phyloP scores from a whole-genome alignment of 2,329 filamentous ascomycete species.

The Orbilia quercus region DNA sequence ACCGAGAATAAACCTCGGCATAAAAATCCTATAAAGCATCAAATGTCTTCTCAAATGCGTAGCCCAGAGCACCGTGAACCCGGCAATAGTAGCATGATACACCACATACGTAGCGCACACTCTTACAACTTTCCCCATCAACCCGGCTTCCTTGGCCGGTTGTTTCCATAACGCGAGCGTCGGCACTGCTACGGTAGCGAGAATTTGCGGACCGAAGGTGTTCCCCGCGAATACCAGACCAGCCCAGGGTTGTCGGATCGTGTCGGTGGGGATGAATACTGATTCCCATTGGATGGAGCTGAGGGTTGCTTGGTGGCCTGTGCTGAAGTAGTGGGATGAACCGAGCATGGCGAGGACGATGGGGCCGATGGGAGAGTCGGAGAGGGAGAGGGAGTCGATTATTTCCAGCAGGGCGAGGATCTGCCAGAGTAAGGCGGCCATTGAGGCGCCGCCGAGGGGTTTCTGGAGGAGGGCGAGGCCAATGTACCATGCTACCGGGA shows the following conservation, averaged over 20 bases:
- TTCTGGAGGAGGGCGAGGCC: slow-evolving; percentile 86
- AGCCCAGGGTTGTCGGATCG: slow-evolving; percentile 87
- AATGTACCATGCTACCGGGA: slow-evolving; percentile 81
- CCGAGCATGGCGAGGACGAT: slow-evolving; percentile 87
- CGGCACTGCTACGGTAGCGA: slow-evolving; percentile 82
- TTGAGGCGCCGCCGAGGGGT: slow-evolving; percentile 88
- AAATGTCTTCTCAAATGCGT: slow-evolving; percentile 87
- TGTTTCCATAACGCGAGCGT: slow-evolving; percentile 90
- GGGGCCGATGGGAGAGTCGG: slow-evolving; percentile 80
- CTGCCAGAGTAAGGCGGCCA: slow-evolving; percentile 87
- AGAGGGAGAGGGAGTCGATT: slow-evolving; percentile 71
- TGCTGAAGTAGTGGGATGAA: slow-evolving; percentile 96
- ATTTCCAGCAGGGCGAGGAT: slow-evolving; percentile 80
- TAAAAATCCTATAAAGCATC: slow-evolving; percentile 96
- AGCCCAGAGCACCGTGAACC: slow-evolving; percentile 91
- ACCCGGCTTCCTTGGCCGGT: slow-evolving; percentile 72
- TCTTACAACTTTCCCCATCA: slow-evolving; percentile 77
- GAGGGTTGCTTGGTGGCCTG: slow-evolving; percentile 90
- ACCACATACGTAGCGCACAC: slow-evolving; percentile 79
- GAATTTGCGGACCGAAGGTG: slow-evolving; percentile 87
- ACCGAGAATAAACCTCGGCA: slow-evolving; percentile 87
- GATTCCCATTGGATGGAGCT: slow-evolving; percentile 94
- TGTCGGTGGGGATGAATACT: slow-evolving; percentile 83
- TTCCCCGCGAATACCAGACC: slow-evolving; percentile 85
- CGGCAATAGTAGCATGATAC: slow-evolving; percentile 83